Evolutionary conservation across 768 basidiomycete genomes (phyloP), one percentile per base, ranked within the genome.

Genomic region (Hygrophorus russula): DNA sequence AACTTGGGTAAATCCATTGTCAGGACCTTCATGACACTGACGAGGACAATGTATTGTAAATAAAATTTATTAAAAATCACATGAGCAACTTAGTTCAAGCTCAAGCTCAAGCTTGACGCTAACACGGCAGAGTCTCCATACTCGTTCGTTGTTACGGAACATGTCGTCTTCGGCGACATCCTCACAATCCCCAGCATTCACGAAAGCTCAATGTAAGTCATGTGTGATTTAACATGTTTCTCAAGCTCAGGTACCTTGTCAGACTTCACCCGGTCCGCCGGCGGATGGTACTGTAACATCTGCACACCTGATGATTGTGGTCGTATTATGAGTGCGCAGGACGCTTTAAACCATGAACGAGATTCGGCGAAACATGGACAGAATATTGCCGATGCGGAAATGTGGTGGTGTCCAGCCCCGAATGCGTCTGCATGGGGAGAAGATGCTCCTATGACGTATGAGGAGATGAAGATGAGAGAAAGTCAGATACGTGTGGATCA

Each of bases 1-100:
- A 40, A 87, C 85, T 12, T 91, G 85, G 85, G 68, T 77, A 34
- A 71, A 87, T 56, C 78, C 90, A 17, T 59, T 66, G 14, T 67
- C 76, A 9, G 89, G 88, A n/a, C 68, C 82, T 39, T 79, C 82
- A 24, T 65, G 47, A 54, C 12, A 33, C 18, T 31, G 13, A 11
- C 6, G 11, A 24, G 9, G 11, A 20, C 17, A 13, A 9, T 27
- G 11, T 41, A 18, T 13, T 41, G 24, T 24, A 24, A 24, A 24
- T 24, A 24, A 24, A n/a, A n/a, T n/a, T n/a, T n/a, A n/a, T n/a
- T 24, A 24, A 24, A 24, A 24, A 24, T 24, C 24, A 24, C 24
- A 24, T 24, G 24, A 24, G 24, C 4, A 3, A 7, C 24, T 24
- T 24, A 24, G 24, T 24, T 24, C 24, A 24, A 24, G n/a, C 24